Evolutionary conservation across 495 filamentous ascomycete genomes (phyloP).

Genomic region (Lasiosphaeriaceae sp.): DNA sequence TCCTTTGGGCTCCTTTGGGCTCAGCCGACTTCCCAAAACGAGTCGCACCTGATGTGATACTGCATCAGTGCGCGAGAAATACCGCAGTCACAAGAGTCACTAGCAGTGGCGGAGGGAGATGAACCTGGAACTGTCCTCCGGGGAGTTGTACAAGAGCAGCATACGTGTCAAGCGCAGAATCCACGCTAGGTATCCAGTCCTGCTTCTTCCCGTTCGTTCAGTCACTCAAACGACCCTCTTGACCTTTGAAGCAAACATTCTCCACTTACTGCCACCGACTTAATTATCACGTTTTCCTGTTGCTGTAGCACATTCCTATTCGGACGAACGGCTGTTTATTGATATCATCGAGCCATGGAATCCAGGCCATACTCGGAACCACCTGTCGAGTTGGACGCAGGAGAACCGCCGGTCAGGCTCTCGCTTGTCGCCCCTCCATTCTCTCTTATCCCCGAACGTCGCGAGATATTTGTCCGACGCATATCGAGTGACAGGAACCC

Average conservation of each 20-base stretch:
- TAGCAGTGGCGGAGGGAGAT: no score
- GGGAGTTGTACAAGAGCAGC: no score
- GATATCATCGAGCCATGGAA: background rate
- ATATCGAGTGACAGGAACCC: background rate
- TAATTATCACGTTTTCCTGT: background rate
- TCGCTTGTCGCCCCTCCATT: background rate
- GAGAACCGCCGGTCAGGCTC: background rate
- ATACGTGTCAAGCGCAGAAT: no score
- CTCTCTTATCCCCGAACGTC: background rate
- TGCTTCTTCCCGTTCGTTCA: no score
- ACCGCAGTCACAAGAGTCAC: no score
- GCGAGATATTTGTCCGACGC: background rate
- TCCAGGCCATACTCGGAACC: background rate
- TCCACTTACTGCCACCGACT: background rate
- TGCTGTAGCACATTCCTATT: background rate
- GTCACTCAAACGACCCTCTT: no score
- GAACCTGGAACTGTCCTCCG: no score
- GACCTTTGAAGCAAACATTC: background rate
- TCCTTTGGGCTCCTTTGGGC: no score
- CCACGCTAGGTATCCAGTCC: no score
- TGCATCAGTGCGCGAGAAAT: no score
- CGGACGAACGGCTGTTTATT: background rate
- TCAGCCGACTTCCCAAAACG: no score
- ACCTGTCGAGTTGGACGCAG: background rate
- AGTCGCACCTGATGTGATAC: no score